Base-by-base conservation (phyloP, 2,329 filamentous ascomycete species). In the Graphilbum ipis-grandicollis region DNA sequence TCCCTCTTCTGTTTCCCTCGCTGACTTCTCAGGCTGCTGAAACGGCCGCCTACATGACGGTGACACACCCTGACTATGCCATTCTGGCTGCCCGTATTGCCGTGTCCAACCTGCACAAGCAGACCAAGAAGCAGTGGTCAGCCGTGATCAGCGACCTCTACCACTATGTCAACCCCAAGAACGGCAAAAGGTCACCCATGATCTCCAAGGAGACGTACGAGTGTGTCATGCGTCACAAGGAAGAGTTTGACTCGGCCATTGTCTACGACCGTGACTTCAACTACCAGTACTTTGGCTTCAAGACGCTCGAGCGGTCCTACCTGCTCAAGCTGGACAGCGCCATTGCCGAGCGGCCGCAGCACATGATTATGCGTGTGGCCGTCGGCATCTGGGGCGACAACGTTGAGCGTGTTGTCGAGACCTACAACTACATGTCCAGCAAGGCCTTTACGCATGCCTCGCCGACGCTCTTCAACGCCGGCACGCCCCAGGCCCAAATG, bases 71-170 rank as follows among this genome's bases (percentile, higher is more conserved):
- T 52, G 90, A 98, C 65, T 98, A 98, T 58, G 90, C 90, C 56
- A 92, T 96, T 56, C 84, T 98, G 41, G 90, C 90, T 46, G 90
- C 90, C 47, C 86, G 90, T 63, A 96, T 98, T 55, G 90, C 90
- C 49, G 90, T 98, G 38, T 98, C 90, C 53, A 98, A 98, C 66
- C 79, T 98, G 41, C 90, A 98, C 77, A 98, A 98, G 66, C 90
- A 98, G 71, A 98, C 90, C 46, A 96, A 96, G 74, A 98, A 98
- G 71, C 88, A 96, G 57, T 98, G 92, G 67, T 96, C 90, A n/a
- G 68, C 83, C 35, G 90, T 98, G 41, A 72, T 98, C 50, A 78
- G 75, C 50, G 90, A 98, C 52, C 75, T 98, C 31, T 94, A 88
- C 64, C 71, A 90, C 65, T 98, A 94, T 59, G 66, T 93, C 59